Conservation (phyloP, 805 yeast species). For the Zygosaccharomyces gambellarensis region DNA sequence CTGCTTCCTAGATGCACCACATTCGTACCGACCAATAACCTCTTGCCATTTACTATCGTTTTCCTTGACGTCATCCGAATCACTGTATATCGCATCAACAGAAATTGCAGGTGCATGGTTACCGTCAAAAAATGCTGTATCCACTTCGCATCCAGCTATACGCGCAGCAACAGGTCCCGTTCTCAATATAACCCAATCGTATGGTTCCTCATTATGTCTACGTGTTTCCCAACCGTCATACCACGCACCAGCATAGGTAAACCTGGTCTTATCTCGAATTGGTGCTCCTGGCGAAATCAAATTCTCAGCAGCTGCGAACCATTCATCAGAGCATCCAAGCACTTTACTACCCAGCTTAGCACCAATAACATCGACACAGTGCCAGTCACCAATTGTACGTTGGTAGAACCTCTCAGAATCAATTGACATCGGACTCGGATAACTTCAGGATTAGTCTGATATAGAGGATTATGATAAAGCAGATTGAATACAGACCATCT, state of each 20-base stretch:
- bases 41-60: constrained; percentile 57
- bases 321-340: constrained; percentile 72
- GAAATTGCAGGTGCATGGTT: constrained; percentile 90
- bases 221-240: constrained; percentile 99
- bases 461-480: neutral
- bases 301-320: constrained; percentile 92
- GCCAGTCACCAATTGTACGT: constrained; percentile 13
- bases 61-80: constrained; percentile 29
- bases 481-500: no score
- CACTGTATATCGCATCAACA: constrained; percentile 62
- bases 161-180: constrained; percentile 77
- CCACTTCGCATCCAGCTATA: constrained; percentile 79
- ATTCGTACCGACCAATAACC: constrained; percentile 64
- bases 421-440: neutral
- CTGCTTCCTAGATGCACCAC: constrained; percentile 87
- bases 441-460: neutral
- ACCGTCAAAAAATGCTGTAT: constrained; percentile 91
- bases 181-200: constrained; percentile 82
- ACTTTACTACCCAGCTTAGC: constrained; percentile 78
- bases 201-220: constrained; percentile 78
- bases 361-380: constrained; percentile 64
- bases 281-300: constrained; percentile 78
- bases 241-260: constrained; percentile 89
- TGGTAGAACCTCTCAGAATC: neutral
- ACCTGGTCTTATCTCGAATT: constrained; percentile 72